Base-by-base conservation (phyloP, 768 basidiomycete genomes). In the Scleroderma citrinum region DNA sequence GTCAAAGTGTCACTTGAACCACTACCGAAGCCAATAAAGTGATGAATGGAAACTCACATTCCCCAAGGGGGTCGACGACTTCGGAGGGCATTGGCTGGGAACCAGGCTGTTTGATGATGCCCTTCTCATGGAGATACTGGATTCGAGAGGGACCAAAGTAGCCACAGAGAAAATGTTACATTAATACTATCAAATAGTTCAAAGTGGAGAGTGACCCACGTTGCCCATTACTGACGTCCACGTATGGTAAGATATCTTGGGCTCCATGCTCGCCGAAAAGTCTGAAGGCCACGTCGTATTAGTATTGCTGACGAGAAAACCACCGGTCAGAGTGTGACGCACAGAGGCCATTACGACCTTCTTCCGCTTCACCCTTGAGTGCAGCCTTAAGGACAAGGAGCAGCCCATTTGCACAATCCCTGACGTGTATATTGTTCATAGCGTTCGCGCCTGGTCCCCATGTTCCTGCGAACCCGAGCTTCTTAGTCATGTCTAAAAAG, bases 341-440 rank as follows among this genome's bases (percentile, higher is more conserved):
- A 75, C 73, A 75, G 39, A 71, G 54, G 17, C 73, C 75, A 40
- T 74, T 63, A 4, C 59, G 56, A 2, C 72, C 74, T 46, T 74
- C 70, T 24, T 71, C 70, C 2, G 73, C 72, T 39, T 58, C 67
- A 3, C 71, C 74, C 39, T 71, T 63, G 12, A 74, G 52, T 3
- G 71, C 71, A 6, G 69, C 71, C 24, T 72, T 64, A 30, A 76
- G 57, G 32, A 75, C 56, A 17, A 63, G 56, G 21, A 69, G 30
- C 7, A 75, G 38, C 19, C 68, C 69, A 40, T 54, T 56, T 0
- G 68, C 68, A 7, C 64, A 65, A 46, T 76, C 75, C 44, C 67
- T 68, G 44, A 77, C 68, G 40, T 76, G 73, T 6, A 72, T 60
- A 34, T 64, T 69, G 29, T 60, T 62, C 62, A 71, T 66, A 10